Conservation (phyloP, 805 yeast genomes). For the Hanseniaspora vineae region DNA sequence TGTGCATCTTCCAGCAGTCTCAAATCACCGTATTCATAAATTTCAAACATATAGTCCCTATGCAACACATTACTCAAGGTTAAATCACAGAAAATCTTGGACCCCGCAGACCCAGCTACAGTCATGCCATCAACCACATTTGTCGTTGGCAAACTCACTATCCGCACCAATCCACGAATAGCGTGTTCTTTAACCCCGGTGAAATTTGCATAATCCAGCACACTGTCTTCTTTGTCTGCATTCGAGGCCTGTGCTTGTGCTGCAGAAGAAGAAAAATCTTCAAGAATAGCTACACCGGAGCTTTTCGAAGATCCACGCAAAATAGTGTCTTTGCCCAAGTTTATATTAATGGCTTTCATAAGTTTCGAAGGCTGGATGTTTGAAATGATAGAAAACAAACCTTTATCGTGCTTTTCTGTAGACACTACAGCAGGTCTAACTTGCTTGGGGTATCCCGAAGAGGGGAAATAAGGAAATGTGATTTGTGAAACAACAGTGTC, state of each 20-base stretch:
- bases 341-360: slow-evolving; percentile 46
- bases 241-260: background rate
- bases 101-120: background rate
- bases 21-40: too few species aligned
- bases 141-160: slow-evolving; percentile 41
- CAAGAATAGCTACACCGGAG: background rate
- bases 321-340: slow-evolving; percentile 40
- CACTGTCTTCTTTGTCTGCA: background rate
- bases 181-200: background rate
- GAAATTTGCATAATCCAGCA: background rate
- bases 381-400: slow-evolving; percentile 50
- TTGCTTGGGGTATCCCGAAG: background rate
- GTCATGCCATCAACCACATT: too few species aligned
- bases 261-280: background rate
- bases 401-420: background rate
- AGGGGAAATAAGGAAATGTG: background rate
- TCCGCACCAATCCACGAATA: slow-evolving; percentile 60
- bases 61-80: too few species aligned
- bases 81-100: background rate
- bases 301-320: background rate
- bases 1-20: too few species aligned
- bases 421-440: background rate
- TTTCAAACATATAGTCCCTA: too few species aligned
- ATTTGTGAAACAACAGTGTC: slow-evolving; percentile 18
- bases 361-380: slow-evolving; percentile 63